phyloP scores from a whole-genome alignment of 1,284 basidiomycete genomes.

The Marasmius sp. region DNA sequence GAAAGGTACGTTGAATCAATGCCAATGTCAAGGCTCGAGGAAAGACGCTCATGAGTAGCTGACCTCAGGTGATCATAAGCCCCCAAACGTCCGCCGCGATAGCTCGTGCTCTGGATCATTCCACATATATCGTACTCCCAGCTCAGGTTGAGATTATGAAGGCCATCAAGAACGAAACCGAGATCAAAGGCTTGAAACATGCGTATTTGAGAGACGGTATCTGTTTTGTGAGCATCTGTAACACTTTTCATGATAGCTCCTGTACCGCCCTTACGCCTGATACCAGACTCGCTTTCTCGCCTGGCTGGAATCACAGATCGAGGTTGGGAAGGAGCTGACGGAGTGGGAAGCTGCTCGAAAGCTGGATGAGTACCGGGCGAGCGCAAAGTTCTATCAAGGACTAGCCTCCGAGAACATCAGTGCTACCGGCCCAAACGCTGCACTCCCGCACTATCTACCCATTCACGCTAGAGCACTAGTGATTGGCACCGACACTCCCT shows the following conservation, averaged over 20 bases:
- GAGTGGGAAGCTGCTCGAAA: slow-evolving; percentile 91
- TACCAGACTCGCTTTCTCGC: slow-evolving; percentile 75
- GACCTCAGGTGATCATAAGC: slow-evolving; percentile 55
- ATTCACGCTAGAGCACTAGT: slow-evolving; percentile 67
- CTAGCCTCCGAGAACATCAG: slow-evolving; percentile 94
- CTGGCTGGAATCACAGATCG: slow-evolving; percentile 85
- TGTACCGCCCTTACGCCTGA: slow-evolving; percentile 20
- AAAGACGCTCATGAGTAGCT: neutral
- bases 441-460: slow-evolving; percentile 91
- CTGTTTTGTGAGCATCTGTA: slow-evolving; percentile 67
- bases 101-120: slow-evolving; percentile 75
- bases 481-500: slow-evolving; percentile 80
- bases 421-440: slow-evolving; percentile 87
- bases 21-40: neutral
- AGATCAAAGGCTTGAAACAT: slow-evolving; percentile 79
- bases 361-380: slow-evolving; percentile 76
- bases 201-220: slow-evolving; percentile 92
- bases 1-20: neutral
- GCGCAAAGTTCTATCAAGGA: slow-evolving; percentile 79
- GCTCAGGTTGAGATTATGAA: slow-evolving; percentile 76
- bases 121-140: slow-evolving; percentile 69
- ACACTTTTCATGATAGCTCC: too few relatives aligned
- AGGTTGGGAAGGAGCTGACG: slow-evolving; percentile 69
- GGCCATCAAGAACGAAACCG: slow-evolving; percentile 85
- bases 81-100: slow-evolving; percentile 77